Evolutionary conservation across 2,329 filamentous ascomycete species (phyloP).

Genomic region (Coniosporium tulheliwenetii): DNA sequence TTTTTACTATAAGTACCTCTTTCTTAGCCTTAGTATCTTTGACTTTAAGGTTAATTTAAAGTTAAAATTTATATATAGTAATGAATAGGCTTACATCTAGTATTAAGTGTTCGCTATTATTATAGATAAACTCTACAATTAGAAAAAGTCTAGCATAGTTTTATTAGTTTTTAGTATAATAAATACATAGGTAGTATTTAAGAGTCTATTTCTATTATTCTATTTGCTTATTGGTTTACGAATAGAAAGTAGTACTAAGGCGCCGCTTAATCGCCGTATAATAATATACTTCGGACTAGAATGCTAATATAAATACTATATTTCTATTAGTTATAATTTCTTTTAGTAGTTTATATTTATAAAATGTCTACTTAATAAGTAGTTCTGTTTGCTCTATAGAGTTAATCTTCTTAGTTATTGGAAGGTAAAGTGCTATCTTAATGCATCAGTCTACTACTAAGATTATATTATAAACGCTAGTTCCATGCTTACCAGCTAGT

Average conservation of each 20-base stretch:
- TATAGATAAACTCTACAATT: background rate
- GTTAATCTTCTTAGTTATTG: background rate
- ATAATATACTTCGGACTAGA: constrained; percentile 3
- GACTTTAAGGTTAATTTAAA: background rate
- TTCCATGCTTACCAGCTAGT: background rate
- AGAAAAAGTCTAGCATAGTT: background rate
- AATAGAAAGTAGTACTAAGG: too few relatives aligned
- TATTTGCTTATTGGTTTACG: too few relatives aligned
- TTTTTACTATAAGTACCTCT: background rate
- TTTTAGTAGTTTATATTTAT: constrained; percentile 1
- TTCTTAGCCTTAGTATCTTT: background rate
- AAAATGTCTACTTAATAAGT: background rate
- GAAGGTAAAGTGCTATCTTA: constrained; percentile 1
- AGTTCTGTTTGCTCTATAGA: background rate
- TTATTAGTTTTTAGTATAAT: background rate
- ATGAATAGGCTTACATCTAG: background rate
- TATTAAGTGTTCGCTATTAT: background rate
- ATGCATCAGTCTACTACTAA: constrained; percentile 1
- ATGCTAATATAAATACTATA: constrained; percentile 3
- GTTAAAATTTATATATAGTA: background rate
- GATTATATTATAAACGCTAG: background rate
- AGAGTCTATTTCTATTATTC: background rate
- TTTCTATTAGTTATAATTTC: constrained; percentile 5
- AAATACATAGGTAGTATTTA: background rate
- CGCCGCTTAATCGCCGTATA: constrained; percentile 2